Evolutionary conservation across 441 rosid genomes (phyloP).

Genomic region (Adansonia madagascariensis): DNA sequence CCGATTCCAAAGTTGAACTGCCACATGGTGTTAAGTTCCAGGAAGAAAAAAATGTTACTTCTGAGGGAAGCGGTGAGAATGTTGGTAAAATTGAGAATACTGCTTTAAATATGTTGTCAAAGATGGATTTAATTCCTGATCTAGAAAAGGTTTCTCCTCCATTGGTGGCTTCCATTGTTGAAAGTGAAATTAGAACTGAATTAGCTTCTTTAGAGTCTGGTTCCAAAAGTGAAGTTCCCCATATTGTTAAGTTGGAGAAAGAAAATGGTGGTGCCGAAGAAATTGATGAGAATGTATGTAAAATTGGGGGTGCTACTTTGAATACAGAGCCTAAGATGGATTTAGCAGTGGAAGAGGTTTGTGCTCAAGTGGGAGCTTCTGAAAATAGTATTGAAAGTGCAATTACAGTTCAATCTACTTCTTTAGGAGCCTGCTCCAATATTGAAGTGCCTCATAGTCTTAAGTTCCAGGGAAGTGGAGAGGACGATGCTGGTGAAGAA

Average conservation of each 20-base stretch:
- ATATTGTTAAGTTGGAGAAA: conserved; percentile 14
- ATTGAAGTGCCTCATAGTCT: conserved; percentile 17
- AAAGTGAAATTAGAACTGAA: conserved; percentile 26
- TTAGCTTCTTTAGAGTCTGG: conserved; percentile 19
- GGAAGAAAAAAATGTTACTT: conserved; percentile 19
- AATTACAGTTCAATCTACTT: conserved; percentile 21
- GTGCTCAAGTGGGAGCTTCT: conserved; percentile 20
- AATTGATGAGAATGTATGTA: conserved; percentile 26
- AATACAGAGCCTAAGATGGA: conserved; percentile 16
- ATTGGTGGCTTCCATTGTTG: conserved; percentile 15
- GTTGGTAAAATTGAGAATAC: conserved; percentile 25
- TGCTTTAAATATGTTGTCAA: conserved; percentile 15
- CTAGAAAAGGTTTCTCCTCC: conserved; percentile 24
- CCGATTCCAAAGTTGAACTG: conserved; percentile 16
- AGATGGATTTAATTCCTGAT: conserved; percentile 18
- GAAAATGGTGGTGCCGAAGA: conserved; percentile 20
- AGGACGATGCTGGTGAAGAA: conserved; percentile 29
- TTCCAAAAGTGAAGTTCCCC: conserved; percentile 17
- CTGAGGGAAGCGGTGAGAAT: conserved; percentile 24
- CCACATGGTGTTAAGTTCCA: not conserved
- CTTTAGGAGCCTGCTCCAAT: conserved; percentile 19
- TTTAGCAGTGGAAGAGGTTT: conserved; percentile 23
- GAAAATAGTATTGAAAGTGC: conserved; percentile 26
- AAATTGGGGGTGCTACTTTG: conserved; percentile 22
- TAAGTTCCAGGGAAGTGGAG: conserved; percentile 32